These are phyloP conservation scores for Solanum lycopersicoides DNA, from an alignment of 257 asterid species.

Conservation along the genomic window DNA sequence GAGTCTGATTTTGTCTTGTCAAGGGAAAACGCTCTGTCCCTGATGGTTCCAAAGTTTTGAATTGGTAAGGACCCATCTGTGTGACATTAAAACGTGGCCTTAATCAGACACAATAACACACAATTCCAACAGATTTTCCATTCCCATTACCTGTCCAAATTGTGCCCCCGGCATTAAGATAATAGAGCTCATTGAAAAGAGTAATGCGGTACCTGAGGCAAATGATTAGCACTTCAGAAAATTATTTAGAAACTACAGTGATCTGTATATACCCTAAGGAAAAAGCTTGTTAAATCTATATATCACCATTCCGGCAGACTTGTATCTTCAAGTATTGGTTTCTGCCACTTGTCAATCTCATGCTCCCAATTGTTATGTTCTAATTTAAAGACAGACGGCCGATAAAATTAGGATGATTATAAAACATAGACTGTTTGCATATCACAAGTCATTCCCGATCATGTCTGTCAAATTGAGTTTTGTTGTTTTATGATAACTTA, in stretches of 20 bases:
- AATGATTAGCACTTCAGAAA: conserved; percentile 9
- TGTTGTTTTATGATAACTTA: background rate
- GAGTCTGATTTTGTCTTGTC: conserved; percentile 24
- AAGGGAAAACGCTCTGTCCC: conserved; percentile 44
- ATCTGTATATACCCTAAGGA: background rate
- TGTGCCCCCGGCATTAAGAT: conserved; percentile 85
- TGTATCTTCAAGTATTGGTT: conserved; percentile 82
- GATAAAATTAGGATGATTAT: background rate
- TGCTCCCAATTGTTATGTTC: conserved; percentile 76
- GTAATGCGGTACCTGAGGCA: conserved; percentile 78
- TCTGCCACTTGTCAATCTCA: conserved; percentile 88
- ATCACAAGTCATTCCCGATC: background rate
- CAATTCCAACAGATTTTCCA: background rate
- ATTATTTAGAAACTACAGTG: background rate
- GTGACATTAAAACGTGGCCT: background rate
- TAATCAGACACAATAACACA: background rate
- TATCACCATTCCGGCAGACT: conserved; percentile 86
- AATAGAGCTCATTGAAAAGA: conserved; percentile 93
- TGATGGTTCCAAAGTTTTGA: conserved; percentile 42
- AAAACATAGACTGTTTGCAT: background rate
- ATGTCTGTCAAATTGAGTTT: background rate
- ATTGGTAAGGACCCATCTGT: conserved; percentile 87
- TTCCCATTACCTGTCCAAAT: conserved; percentile 75
- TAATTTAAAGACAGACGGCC: background rate
- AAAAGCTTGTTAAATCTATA: conserved; percentile 3